Conservation (phyloP, 768 basidiomycete species). For the Dioszegia hungarica region DNA sequence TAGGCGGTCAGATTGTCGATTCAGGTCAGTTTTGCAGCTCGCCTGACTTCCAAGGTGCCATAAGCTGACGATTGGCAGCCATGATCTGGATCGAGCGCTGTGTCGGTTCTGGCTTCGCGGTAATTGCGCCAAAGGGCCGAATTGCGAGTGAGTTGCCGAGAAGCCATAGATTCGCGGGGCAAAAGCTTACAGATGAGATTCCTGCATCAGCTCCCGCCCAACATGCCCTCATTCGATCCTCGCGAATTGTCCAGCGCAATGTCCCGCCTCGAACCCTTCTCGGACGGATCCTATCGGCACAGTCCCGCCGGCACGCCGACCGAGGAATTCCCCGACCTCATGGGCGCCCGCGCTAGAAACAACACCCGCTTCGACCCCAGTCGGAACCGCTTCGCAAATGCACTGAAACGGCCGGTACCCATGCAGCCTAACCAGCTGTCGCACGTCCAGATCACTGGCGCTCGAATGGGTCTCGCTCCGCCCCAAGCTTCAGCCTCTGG, state of each 20-base stretch:
- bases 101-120: constrained; percentile 98
- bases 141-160: constrained; percentile 61
- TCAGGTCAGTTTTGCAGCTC: constrained; percentile 66
- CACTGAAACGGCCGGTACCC: constrained; percentile 67
- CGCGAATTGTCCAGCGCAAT: constrained; percentile 41
- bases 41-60: not conserved
- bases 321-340: constrained; percentile 49
- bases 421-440: constrained; percentile 20
- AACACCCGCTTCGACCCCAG: constrained; percentile 67
- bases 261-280: constrained; percentile 43
- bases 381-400: constrained; percentile 81
- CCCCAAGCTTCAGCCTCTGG: not conserved
- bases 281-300: constrained; percentile 37
- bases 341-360: constrained; percentile 19
- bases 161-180: not conserved
- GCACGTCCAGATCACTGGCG: constrained; percentile 23
- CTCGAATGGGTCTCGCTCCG: constrained; percentile 12
- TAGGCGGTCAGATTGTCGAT: constrained; percentile 89
- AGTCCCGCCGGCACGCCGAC: constrained; percentile 22
- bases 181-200: constrained; percentile 52
- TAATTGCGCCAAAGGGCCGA: constrained; percentile 92
- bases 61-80: constrained; percentile 55
- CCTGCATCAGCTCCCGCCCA: constrained; percentile 80
- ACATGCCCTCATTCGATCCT: constrained; percentile 58
- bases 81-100: constrained; percentile 87